Percentiles rank a stretch among this genome's conserved stretches.
Evolutionary conservation across 176 grass and related monocot species (phyloP).

Genomic region (Oryza meridionalis): DNA sequence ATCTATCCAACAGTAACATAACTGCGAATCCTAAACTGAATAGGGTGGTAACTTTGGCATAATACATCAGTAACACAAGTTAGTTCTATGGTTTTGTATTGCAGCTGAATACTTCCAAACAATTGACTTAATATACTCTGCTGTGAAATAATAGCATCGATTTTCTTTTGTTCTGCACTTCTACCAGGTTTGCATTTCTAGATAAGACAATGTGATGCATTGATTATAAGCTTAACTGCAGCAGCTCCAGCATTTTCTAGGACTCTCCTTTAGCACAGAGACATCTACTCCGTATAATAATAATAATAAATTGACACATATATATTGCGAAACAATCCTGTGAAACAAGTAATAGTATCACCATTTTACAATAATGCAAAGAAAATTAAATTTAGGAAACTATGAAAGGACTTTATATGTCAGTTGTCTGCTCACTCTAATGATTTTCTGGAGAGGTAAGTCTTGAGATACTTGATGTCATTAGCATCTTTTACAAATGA

Average conservation of each 20-base stretch:
- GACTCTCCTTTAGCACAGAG: neutral
- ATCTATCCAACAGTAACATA: neutral
- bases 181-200: conserved; percentile 2
- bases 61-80: neutral
- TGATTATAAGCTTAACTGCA: conserved; percentile 4
- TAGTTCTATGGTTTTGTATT: neutral
- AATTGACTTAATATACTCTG: neutral
- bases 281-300: neutral
- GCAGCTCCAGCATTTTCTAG: neutral
- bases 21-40: neutral
- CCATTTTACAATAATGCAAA: conserved; percentile 6
- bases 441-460: conserved; percentile 67
- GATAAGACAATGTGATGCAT: conserved; percentile 24
- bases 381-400: neutral
- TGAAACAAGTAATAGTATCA: neutral
- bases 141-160: neutral
- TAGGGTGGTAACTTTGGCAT: neutral
- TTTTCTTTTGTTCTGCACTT: neutral
- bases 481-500: conserved; percentile 75
- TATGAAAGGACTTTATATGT: conserved; percentile 17
- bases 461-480: conserved; percentile 68
- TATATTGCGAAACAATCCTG: neutral
- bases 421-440: conserved; percentile 55
- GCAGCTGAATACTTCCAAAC: conserved; percentile 10
- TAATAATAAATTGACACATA: neutral